A percentile compares a stretch with the other conserved stretches of the same genome.
Conservation (phyloP, 352 stramenopile genomes). For the Globisporangium recalcitrans region DNA sequence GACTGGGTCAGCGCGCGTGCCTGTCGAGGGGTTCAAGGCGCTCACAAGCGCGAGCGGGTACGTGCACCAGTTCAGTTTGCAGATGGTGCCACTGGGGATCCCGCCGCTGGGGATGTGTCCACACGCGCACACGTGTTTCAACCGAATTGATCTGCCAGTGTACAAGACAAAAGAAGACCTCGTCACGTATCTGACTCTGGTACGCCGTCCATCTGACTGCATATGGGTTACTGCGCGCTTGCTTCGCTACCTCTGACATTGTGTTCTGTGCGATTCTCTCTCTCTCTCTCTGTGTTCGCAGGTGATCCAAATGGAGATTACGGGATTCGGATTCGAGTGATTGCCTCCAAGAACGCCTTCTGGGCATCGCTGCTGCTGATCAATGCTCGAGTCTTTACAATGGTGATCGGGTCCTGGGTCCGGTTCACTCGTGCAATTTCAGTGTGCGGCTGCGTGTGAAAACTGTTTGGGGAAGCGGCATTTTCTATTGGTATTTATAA, state of each 20-base stretch:
- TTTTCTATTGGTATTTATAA: conserved; percentile 9
- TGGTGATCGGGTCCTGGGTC: background rate
- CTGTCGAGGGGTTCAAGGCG: conserved; percentile 75
- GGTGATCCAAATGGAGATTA: conserved; percentile 85
- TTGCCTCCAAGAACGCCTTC: background rate
- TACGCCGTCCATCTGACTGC: conserved; percentile 34
- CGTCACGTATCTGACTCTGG: conserved; percentile 71
- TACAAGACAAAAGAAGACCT: conserved; percentile 85
- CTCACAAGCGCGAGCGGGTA: conserved; percentile 79
- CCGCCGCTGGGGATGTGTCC: conserved; percentile 61
- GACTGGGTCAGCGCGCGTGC: conserved; percentile 94
- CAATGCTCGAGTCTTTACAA: background rate
- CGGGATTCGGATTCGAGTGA: conserved; percentile 65
- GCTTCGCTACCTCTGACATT: conserved; percentile 1
- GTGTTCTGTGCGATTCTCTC: conserved; percentile 41
- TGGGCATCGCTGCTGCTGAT: background rate
- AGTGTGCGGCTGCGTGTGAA: background rate
- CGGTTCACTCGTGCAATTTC: background rate
- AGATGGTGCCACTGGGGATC: conserved; percentile 47
- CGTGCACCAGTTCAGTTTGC: conserved; percentile 75
- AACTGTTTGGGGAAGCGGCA: background rate
- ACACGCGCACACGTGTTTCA: conserved; percentile 86
- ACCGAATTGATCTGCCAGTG: conserved; percentile 80
- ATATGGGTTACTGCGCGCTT: background rate
- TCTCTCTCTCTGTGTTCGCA: conserved; percentile 21